These are phyloP conservation scores for Ganoderma lingzhi DNA, from an alignment of 1,284 basidiomycete genomes.

Conservation along the genomic window DNA sequence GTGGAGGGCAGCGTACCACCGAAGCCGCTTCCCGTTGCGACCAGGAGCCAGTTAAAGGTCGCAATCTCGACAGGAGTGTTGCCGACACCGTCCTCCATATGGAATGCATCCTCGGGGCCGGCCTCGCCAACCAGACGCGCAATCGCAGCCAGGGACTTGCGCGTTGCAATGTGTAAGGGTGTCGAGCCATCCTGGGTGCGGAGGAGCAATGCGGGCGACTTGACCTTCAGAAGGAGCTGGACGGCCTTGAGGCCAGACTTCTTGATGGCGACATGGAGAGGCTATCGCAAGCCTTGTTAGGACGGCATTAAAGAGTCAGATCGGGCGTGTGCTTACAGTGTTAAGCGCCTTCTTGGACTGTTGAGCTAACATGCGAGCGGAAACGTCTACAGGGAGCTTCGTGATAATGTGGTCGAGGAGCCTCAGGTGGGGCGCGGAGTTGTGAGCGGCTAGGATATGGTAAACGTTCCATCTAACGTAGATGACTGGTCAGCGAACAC, in stretches of 20 bases:
- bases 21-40: conserved; percentile 18
- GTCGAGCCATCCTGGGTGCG: conserved; percentile 54
- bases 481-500: conserved; percentile 6
- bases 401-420: conserved; percentile 53
- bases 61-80: conserved; percentile 59
- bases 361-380: conserved; percentile 50
- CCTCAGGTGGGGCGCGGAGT: conserved; percentile 33
- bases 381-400: conserved; percentile 57
- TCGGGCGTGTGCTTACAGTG: conserved; percentile 47
- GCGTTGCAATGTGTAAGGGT: conserved; percentile 56
- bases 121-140: conserved; percentile 47
- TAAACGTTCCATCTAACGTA: conserved; percentile 59
- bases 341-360: conserved; percentile 52
- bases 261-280: conserved; percentile 57
- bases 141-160: conserved; percentile 43
- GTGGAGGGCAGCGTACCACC: conserved; percentile 1
- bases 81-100: conserved; percentile 62
- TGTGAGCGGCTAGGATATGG: conserved; percentile 50
- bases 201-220: conserved; percentile 43
- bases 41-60: conserved; percentile 32
- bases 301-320: neutral
- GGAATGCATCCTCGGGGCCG: conserved; percentile 47
- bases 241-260: conserved; percentile 38
- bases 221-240: conserved; percentile 45
- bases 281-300: conserved; percentile 42